Conservation (phyloP, 2,329 filamentous ascomycete genomes). For the Penicillium aurantiogriseum region DNA sequence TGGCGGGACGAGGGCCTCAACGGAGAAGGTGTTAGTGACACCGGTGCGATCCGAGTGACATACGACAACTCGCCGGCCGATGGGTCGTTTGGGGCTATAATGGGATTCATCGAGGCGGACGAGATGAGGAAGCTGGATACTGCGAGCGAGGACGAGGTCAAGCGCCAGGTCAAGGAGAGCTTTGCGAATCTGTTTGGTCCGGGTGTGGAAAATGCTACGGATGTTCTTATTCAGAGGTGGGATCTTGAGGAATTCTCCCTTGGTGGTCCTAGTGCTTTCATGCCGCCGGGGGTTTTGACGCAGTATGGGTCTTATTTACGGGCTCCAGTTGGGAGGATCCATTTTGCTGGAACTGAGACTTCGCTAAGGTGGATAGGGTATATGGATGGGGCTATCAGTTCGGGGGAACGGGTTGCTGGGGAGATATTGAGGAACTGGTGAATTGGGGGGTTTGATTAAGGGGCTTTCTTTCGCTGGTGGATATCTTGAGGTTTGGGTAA, state of each 20-base stretch:
- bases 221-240: conserved; percentile 26
- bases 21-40: conserved; percentile 20
- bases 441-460: not conserved
- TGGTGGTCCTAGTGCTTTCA: conserved; percentile 26
- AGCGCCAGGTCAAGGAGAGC: conserved; percentile 6
- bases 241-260: conserved; percentile 25
- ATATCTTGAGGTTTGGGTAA: not conserved
- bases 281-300: conserved; percentile 20
- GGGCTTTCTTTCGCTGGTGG: not conserved
- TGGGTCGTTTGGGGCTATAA: conserved; percentile 25
- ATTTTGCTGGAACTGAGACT: conserved; percentile 29
- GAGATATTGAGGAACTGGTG: conserved; percentile 6
- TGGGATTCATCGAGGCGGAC: conserved; percentile 31
- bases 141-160: conserved; percentile 20
- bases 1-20: conserved; percentile 22
- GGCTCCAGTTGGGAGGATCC: conserved; percentile 15
- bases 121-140: conserved; percentile 23
- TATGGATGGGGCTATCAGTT: conserved; percentile 28
- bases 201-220: conserved; percentile 13
- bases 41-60: conserved; percentile 18
- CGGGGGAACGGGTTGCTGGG: conserved; percentile 18
- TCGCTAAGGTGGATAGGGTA: conserved; percentile 25
- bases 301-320: conserved; percentile 19
- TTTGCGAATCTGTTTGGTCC: conserved; percentile 4
- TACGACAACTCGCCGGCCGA: conserved; percentile 23